A percentile compares a stretch with the other conserved stretches of the same genome.
These are phyloP conservation scores for Eleusine coracana DNA, from an alignment of 176 grass and related monocot species.

Conservation along the genomic window DNA sequence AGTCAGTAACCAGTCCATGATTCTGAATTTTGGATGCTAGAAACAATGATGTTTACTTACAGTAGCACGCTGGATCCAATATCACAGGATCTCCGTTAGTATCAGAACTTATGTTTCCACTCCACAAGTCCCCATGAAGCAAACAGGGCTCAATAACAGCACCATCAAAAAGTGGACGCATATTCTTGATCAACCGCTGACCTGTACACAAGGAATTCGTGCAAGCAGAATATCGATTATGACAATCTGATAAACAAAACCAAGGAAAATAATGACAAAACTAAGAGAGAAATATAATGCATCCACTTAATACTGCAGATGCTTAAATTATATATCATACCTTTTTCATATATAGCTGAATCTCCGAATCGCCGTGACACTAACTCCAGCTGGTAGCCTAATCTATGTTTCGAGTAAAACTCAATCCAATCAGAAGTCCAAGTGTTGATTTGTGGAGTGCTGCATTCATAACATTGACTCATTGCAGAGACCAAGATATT, in stretches of 20 bases:
- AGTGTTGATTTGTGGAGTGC: constrained; percentile 84
- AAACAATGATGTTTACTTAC: constrained; percentile 47
- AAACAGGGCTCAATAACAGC: constrained; percentile 76
- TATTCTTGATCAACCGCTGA: constrained; percentile 66
- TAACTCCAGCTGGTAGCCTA: constrained; percentile 73
- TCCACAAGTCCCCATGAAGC: constrained; percentile 96
- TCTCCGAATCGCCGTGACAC: constrained; percentile 54
- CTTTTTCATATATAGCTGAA: constrained; percentile 72
- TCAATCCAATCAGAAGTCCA: constrained; percentile 83
- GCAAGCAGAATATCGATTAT: background rate
- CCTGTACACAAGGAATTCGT: constrained; percentile 46
- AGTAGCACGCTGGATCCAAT: constrained; percentile 95
- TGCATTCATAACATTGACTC: constrained; percentile 24
- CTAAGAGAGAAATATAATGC: background rate
- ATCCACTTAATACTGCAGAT: background rate
- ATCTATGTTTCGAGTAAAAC: constrained; percentile 77
- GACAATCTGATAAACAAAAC: background rate
- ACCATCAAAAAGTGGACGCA: constrained; percentile 70
- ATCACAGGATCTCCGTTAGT: constrained; percentile 81
- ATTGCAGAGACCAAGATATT: background rate
- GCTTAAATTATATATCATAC: constrained; percentile 20
- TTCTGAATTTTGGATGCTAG: background rate
- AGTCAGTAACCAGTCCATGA: background rate
- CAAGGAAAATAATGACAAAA: constrained; percentile 6
- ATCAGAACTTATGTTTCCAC: constrained; percentile 88